phyloP scores from a whole-genome alignment of 148 eudicot species.

The Cornus suecica region DNA sequence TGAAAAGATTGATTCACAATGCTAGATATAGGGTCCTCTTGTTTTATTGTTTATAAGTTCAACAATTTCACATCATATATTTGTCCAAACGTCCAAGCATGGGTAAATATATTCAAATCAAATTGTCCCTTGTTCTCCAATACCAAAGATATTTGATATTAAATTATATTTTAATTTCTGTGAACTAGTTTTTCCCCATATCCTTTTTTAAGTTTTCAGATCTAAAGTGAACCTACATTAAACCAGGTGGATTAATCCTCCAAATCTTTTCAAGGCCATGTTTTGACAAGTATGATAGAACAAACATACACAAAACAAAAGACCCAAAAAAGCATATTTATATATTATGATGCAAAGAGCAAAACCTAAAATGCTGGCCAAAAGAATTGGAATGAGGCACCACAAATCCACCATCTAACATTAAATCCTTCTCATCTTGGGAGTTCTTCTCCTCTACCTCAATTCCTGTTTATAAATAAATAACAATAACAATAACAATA shows the following conservation, averaged over 20 bases:
- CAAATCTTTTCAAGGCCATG: background rate
- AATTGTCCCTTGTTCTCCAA: background rate
- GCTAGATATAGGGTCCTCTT: too few relatives aligned
- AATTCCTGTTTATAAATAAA: slow-evolving; percentile 18
- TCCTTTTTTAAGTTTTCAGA: background rate
- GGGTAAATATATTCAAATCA: background rate
- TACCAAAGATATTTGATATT: background rate
- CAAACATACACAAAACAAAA: too few relatives aligned
- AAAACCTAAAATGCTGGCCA: slow-evolving; percentile 75
- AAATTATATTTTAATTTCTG: background rate
- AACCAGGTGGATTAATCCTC: background rate
- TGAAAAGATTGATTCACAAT: too few relatives aligned
- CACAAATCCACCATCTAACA: slow-evolving; percentile 33
- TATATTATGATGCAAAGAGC: background rate
- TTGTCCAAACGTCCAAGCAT: background rate
- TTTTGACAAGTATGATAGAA: background rate
- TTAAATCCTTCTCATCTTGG: slow-evolving; percentile 30
- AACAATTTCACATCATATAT: background rate
- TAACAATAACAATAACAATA: too few relatives aligned
- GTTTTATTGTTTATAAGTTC: background rate
- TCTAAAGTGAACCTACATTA: background rate
- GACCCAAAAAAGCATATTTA: background rate
- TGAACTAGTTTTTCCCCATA: background rate
- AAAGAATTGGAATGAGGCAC: slow-evolving; percentile 59
- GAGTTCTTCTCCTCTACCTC: slow-evolving; percentile 29